phyloP scores from a whole-genome alignment of 371 early-diverging fungal genomes.

The Capillidium heterosporum region DNA sequence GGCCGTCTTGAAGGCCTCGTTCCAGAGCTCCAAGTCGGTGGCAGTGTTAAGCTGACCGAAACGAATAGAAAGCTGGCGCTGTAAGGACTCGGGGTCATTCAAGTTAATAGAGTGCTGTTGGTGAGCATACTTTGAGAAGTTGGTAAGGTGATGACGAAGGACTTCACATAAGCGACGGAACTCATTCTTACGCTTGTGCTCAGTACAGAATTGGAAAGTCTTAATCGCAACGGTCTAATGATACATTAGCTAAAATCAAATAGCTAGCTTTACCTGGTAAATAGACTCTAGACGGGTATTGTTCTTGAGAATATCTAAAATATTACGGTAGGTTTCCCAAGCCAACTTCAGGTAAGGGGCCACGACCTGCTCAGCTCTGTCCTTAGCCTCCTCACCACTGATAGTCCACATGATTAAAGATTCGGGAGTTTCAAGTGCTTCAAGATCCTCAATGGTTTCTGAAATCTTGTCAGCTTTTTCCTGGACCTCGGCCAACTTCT shows the following conservation, averaged over 20 bases:
- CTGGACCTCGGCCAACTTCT: conserved; percentile 80
- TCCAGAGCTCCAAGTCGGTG: conserved; percentile 93
- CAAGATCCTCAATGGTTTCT: conserved; percentile 83
- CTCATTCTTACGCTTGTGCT: conserved; percentile 91
- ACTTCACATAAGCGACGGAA: conserved; percentile 94
- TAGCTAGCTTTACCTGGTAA: conserved; percentile 48
- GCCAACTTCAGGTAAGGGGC: conserved; percentile 96
- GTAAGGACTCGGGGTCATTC: conserved; percentile 87
- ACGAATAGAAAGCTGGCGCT: conserved; percentile 87
- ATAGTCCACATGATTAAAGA: conserved; percentile 87
- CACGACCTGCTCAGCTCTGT: conserved; percentile 90
- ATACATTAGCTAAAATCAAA: not conserved
- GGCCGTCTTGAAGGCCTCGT: conserved; percentile 90
- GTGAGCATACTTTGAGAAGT: conserved; percentile 79
- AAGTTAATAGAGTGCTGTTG: conserved; percentile 86
- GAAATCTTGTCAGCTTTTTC: conserved; percentile 75
- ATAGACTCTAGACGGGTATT: conserved; percentile 84
- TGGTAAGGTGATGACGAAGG: conserved; percentile 81
- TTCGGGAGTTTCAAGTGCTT: conserved; percentile 90
- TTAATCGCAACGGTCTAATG: conserved; percentile 31
- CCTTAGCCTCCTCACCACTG: conserved; percentile 82
- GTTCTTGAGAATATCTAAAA: conserved; percentile 89
- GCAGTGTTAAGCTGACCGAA: conserved; percentile 90
- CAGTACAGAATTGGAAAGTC: conserved; percentile 90
- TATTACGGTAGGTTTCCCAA: conserved; percentile 96